Base-by-base conservation (phyloP, 176 grass and related monocot species). In the Oryza longistaminata region DNA sequence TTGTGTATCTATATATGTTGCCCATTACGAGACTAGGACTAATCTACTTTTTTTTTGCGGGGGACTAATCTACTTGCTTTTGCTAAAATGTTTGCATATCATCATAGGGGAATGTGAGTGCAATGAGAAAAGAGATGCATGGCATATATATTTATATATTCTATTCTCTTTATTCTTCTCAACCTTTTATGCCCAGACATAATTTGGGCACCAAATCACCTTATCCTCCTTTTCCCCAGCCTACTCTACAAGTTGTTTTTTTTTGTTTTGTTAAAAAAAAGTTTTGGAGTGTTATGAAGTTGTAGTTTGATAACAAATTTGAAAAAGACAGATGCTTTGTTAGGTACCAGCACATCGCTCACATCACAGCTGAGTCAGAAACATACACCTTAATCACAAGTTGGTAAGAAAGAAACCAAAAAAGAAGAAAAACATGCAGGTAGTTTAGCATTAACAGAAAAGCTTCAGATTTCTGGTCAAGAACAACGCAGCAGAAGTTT, bases 81-180 rank as follows among this genome's bases (percentile, higher is more conserved):
- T 66, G 76, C 74, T 90, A 49, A 87, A 90, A 71, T 85, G 87
- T 70, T 80, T 76, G 50, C 85, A 80, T 81, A 87, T 87, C 85
- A 91, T 91, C 85, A 84, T 84, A 71, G 89, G 85, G 68, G 70
- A 84, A 75, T 62, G 58, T 24, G 79, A 45, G 26, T 68, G 26
- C 12, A 39, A 78, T 21, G 68, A 77, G 22, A 75, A 70, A 85
- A 80, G 29, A 68, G 43, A 50, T 3, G 75, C 4, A 0, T 66
- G 73, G 0, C 68, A 62, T n/a, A 46, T 82, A 46, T 83, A 82
- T 82, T 86, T 58, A 78, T 71, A 74, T 77, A 68, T 82, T 44
- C 24, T 7, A 15, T 37, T 58, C 10, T 58, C 31, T 73, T 46
- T 90, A 33, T 74, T 78, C 76, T 72, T 74, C 21, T 42, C 33